Evolutionary conservation across 2,329 filamentous ascomycete genomes (phyloP).

Genomic region (Teratosphaeria epicoccoides): DNA sequence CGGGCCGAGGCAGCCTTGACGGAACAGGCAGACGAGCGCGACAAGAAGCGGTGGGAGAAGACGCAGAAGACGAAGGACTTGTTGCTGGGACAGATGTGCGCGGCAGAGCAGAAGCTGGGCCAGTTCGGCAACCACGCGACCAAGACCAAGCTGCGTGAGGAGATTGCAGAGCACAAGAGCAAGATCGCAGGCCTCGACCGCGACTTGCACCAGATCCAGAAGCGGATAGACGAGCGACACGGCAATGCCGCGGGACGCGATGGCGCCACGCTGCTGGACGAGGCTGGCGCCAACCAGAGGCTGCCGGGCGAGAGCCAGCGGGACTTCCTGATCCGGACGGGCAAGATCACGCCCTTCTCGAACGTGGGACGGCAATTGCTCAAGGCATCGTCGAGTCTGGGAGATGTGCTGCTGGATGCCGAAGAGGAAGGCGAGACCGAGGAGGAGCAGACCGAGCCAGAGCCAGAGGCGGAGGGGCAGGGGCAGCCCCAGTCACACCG

Average conservation of each 20-base stretch:
- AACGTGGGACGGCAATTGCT: slow-evolving; percentile 58
- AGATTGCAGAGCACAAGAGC: slow-evolving; percentile 55
- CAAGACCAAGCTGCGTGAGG: slow-evolving; percentile 49
- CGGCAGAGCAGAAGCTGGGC: slow-evolving; percentile 45
- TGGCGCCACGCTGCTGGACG: slow-evolving; percentile 30
- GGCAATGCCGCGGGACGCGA: slow-evolving; percentile 36
- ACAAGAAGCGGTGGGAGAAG: slow-evolving; percentile 52
- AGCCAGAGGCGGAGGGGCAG: slow-evolving; percentile 13
- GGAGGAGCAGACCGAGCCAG: slow-evolving; percentile 24
- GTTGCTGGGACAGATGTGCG: slow-evolving; percentile 55
- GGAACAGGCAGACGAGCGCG: slow-evolving; percentile 53
- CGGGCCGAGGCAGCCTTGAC: slow-evolving; percentile 52
- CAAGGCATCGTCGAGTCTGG: slow-evolving; percentile 57
- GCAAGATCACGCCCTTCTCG: slow-evolving; percentile 94
- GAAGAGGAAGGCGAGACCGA: slow-evolving; percentile 56
- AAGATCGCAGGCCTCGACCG: slow-evolving; percentile 55
- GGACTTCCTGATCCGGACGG: slow-evolving; percentile 86
- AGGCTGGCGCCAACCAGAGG: slow-evolving; percentile 43
- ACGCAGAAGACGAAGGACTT: slow-evolving; percentile 43
- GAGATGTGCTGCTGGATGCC: slow-evolving; percentile 68
- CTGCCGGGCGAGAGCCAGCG: slow-evolving; percentile 72
- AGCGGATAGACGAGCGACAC: slow-evolving; percentile 68
- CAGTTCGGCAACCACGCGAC: slow-evolving; percentile 45
- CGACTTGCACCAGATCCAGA: slow-evolving; percentile 70
- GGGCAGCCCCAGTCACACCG: slow-evolving; percentile 35